Evolutionary conservation across 2,329 filamentous ascomycete species (phyloP).

Genomic region (Aphanoascus verrucosus): DNA sequence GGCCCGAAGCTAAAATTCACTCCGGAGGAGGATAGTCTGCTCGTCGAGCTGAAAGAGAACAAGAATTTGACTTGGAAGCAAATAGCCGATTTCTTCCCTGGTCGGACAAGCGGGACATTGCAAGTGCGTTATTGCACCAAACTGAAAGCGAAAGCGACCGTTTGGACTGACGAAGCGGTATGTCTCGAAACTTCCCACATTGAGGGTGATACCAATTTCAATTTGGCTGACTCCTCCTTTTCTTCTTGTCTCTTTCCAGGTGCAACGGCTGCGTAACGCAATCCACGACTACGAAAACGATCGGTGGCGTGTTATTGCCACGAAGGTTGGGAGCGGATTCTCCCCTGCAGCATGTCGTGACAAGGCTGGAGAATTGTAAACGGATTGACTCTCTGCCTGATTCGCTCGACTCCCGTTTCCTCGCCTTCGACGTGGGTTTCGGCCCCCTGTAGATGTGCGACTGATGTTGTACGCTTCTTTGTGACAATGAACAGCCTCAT

Average conservation of each 20-base stretch:
- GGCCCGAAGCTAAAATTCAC: constrained; percentile 92
- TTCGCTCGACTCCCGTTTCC: background rate
- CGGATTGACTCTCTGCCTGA: background rate
- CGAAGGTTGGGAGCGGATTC: constrained; percentile 83
- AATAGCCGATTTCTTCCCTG: constrained; percentile 92
- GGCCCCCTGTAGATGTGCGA: constrained; percentile 14
- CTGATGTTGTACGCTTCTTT: constrained; percentile 12
- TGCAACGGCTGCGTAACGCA: constrained; percentile 31
- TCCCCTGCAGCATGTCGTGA: constrained; percentile 80
- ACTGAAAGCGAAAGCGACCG: constrained; percentile 82
- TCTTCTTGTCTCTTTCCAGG: constrained; percentile 20
- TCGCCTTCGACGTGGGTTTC: background rate
- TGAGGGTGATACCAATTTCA: background rate
- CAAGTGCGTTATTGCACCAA: constrained; percentile 95
- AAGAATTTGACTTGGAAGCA: constrained; percentile 95
- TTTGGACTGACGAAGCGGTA: constrained; percentile 92
- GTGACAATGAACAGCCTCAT: constrained; percentile 10
- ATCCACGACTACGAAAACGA: constrained; percentile 45
- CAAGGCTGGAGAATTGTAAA: constrained; percentile 53
- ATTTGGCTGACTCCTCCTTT: constrained; percentile 7
- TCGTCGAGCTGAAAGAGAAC: constrained; percentile 87
- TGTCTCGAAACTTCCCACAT: constrained; percentile 8
- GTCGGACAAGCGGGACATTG: constrained; percentile 75
- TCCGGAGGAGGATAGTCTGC: constrained; percentile 74
- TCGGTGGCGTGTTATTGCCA: constrained; percentile 83